Evolutionary conservation across 345 rosid genomes (phyloP).

Genomic region (Acer yangbiense): DNA sequence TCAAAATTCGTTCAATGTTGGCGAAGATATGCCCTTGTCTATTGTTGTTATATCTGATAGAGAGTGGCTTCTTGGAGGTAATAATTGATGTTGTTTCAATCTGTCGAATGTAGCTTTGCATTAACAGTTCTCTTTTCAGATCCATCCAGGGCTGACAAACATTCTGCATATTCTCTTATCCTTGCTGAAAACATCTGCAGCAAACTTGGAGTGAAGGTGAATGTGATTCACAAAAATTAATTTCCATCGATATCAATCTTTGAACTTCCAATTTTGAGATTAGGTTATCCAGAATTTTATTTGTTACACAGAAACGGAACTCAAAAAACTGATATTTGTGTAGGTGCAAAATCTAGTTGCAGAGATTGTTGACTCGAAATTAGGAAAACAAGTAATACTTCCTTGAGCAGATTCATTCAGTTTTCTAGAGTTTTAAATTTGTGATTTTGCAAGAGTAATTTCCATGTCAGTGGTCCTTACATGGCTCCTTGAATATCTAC

Average conservation of each 20-base stretch:
- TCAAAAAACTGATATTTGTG: conserved; percentile 21
- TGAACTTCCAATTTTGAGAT: neutral
- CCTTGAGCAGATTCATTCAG: conserved; percentile 5
- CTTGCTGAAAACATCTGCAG: conserved; percentile 91
- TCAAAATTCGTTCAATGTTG: conserved; percentile 49
- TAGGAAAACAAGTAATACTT: conserved; percentile 84
- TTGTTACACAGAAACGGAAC: neutral
- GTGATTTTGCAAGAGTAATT: neutral
- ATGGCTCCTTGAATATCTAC: conserved; percentile 24
- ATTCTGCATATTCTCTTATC: conserved; percentile 83
- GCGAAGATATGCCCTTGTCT: conserved; percentile 63
- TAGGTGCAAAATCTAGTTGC: conserved; percentile 94
- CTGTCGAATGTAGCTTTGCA: conserved; percentile 5
- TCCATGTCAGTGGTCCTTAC: conserved; percentile 2
- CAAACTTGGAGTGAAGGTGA: conserved; percentile 80
- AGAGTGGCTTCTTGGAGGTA: conserved; percentile 89
- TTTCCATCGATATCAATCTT: conserved; percentile 4
- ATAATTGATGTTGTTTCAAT: conserved; percentile 18
- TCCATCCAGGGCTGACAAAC: conserved; percentile 91
- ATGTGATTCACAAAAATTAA: conserved; percentile 4
- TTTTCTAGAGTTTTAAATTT: conserved; percentile 18
- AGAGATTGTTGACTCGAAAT: conserved; percentile 85
- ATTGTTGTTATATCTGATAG: conserved; percentile 84
- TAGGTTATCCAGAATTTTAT: neutral
- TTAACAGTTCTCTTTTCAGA: conserved; percentile 50